Evolutionary conservation across 305 asterid species (phyloP), one percentile per base, ranked within the genome.

Genomic region (Fraxinus floribunda): DNA sequence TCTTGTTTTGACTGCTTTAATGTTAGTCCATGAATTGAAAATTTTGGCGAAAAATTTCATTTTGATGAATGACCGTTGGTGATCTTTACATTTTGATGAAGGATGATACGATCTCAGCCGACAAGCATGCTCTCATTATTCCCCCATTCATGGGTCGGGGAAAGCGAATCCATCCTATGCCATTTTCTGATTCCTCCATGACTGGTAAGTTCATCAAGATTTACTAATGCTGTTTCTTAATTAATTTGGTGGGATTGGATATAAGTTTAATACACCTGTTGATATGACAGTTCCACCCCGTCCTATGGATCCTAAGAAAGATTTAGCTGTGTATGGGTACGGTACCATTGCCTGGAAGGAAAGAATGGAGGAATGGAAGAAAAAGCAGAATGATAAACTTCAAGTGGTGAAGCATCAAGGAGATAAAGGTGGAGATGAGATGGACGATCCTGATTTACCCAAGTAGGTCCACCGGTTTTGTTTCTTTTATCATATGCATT

Each of bases 281-380:
- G 66, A 75, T 49, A 80, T 78, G 87, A 85, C 81, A 92, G 97
- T 94, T 88, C 98, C 97, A 5, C 98, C 98, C 0, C 88, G 98
- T 16, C 93, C 99, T 0, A 95, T 95, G 99, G 97, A 95, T 89
- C 99, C 99, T 8, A 95, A 94, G 91, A 94, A 94, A 83, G 99
- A 95, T 41, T 91, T 95, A 26, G 97, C 99, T 2, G 98, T 95
- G 18, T 95, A 95, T 82, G 99, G 99, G 13, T 95, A 95, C 64
- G 99, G 99, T 5, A 92, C 97, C 52, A 94, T 95, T 76, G 98
- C 99, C 0, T 95, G 99, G 99, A 95, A 95, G 87, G 98, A 95
- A 79, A 94, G 99, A 87, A 95, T 95, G 97, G 99, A 94, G 78
- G 99, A 95, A 76, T 95, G 99, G 99, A 95, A 92, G 90, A 94